phyloP scores from a whole-genome alignment of 2,329 filamentous ascomycete species.

The Colletotrichum tabaci region DNA sequence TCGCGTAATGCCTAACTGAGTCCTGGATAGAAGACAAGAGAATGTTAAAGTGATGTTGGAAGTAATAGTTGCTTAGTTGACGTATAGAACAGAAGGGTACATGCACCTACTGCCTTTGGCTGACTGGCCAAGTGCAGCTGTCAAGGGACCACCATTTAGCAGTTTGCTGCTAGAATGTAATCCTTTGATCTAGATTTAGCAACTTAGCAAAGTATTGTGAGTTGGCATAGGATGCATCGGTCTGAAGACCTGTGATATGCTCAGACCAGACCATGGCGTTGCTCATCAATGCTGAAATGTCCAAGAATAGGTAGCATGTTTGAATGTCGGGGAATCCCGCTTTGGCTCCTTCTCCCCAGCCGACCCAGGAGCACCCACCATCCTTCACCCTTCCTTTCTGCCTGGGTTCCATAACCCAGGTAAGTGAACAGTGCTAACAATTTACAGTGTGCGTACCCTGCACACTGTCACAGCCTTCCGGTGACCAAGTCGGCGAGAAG shows the following conservation, averaged over 20 bases:
- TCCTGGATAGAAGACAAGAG: background rate
- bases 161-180: background rate
- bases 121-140: background rate
- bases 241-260: background rate
- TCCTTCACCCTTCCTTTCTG: background rate
- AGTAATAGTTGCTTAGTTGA: no score
- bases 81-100: background rate
- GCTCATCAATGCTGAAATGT: conserved; percentile 36
- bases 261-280: conserved; percentile 27
- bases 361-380: background rate
- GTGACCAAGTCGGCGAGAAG: conserved; percentile 36
- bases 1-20: conserved; percentile 21
- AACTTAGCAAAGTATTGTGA: background rate
- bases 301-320: conserved; percentile 38
- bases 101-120: conserved; percentile 3
- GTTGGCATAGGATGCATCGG: background rate
- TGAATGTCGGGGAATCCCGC: conserved; percentile 37
- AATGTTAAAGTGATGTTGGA: background rate
- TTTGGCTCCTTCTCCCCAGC: conserved; percentile 11
- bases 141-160: background rate
- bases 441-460: background rate
- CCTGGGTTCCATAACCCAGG: background rate
- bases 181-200: background rate
- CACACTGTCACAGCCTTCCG: conserved; percentile 34
- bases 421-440: background rate